Evolutionary conservation across 208 protist species (phyloP).

Genomic region (Leishmania tropica): DNA sequence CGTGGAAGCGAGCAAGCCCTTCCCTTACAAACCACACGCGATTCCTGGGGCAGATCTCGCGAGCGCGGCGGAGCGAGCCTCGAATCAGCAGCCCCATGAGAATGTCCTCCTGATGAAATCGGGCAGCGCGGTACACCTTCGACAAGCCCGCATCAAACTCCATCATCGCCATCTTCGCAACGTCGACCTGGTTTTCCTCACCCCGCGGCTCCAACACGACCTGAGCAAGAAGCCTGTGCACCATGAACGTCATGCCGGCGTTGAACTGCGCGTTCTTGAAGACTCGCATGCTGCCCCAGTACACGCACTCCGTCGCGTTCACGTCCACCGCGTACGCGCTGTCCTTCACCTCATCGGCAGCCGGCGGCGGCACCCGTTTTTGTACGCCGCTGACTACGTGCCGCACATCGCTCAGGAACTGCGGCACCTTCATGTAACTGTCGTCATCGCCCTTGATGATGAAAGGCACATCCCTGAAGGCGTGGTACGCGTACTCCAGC

Average conservation of each 20-base stretch:
- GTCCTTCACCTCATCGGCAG: background rate
- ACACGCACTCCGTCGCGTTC: conserved; percentile 17
- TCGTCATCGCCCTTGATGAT: conserved; percentile 66
- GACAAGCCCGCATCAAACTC: too few relatives aligned
- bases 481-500: conserved; percentile 41
- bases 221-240: conserved; percentile 7
- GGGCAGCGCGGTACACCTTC: too few relatives aligned
- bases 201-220: too few relatives aligned
- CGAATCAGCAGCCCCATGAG: too few relatives aligned
- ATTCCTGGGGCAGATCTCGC: too few relatives aligned
- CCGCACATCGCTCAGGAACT: conserved; percentile 47
- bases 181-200: too few relatives aligned
- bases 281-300: conserved; percentile 40
- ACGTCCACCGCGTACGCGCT: background rate
- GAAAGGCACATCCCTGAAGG: conserved; percentile 39
- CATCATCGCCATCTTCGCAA: too few relatives aligned
- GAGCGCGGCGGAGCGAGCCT: too few relatives aligned
- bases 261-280: too few relatives aligned
- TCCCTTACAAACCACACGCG: conserved; percentile 3
- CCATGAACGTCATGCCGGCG: conserved; percentile 20
- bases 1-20: conserved; percentile 5
- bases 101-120: too few relatives aligned
- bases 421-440: conserved; percentile 53
- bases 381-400: background rate
- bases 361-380: background rate